These are phyloP conservation scores for Amaranthus hypochondriacus DNA, from an alignment of 148 eudicot species.

Conservation along the genomic window DNA sequence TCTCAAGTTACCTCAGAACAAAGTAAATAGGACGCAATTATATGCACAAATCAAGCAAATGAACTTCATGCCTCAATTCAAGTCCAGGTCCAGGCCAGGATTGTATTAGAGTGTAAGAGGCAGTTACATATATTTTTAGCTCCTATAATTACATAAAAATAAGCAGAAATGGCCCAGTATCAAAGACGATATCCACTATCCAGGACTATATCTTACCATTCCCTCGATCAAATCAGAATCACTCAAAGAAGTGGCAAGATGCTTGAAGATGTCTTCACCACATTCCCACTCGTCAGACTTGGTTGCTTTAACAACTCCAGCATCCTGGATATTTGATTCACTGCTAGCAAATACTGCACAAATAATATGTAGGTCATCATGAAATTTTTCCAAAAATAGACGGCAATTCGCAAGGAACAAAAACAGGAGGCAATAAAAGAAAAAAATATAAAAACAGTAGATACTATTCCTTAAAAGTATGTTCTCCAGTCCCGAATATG, in stretches of 20 bases:
- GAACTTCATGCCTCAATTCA: not conserved
- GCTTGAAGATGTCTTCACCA: slow-evolving; percentile 40
- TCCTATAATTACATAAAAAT: not conserved
- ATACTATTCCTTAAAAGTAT: not conserved
- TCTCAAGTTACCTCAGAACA: not conserved
- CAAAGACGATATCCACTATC: not conserved
- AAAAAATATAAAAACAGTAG: too few species aligned
- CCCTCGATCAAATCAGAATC: slow-evolving; percentile 32
- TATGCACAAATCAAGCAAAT: not conserved
- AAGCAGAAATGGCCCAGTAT: not conserved
- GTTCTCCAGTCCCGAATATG: not conserved
- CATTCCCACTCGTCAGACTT: slow-evolving; percentile 30
- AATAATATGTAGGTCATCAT: slow-evolving; percentile 9
- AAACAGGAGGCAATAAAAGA: not conserved
- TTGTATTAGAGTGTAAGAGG: not conserved
- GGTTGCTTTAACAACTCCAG: slow-evolving; percentile 28
- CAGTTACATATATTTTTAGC: not conserved
- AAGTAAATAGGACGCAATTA: not conserved
- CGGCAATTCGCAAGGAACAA: not conserved
- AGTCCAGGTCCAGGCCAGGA: not conserved
- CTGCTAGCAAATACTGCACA: slow-evolving; percentile 40
- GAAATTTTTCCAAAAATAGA: not conserved
- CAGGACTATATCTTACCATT: slow-evolving; percentile 37
- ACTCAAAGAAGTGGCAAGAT: slow-evolving; percentile 25
- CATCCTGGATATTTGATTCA: slow-evolving; percentile 28